These are phyloP conservation scores for Lolium multiflorum DNA, from an alignment of 176 grass and related monocot species.

Conservation along the genomic window DNA sequence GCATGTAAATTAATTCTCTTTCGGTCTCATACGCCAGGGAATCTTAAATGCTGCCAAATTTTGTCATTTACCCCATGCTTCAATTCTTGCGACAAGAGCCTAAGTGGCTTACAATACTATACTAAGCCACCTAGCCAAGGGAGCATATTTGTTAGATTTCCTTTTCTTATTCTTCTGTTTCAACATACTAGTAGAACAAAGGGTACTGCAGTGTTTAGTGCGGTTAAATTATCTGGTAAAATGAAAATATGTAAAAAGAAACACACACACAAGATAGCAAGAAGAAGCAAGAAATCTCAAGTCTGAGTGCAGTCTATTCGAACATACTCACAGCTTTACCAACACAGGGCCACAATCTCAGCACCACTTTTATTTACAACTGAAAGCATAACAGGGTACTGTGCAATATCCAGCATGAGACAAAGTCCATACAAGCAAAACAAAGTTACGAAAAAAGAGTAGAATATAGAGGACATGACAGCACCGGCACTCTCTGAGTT, in stretches of 20 bases:
- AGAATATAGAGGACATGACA: neutral
- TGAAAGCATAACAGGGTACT: neutral
- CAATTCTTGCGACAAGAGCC: constrained; percentile 13
- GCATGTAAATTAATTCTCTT: neutral
- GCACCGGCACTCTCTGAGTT: neutral
- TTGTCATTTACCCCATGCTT: neutral
- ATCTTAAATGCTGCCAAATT: neutral
- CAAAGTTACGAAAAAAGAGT: neutral
- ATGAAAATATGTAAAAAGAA: neutral
- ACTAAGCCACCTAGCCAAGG: neutral
- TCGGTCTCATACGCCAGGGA: neutral
- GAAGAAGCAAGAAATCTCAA: constrained; percentile 12
- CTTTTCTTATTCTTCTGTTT: neutral
- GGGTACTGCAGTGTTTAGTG: neutral
- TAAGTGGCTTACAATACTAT: constrained; percentile 12
- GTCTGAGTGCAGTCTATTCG: neutral
- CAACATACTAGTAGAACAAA: constrained; percentile 6
- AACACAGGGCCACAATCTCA: constrained; percentile 4
- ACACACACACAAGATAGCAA: neutral
- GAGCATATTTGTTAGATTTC: neutral
- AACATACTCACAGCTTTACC: constrained; percentile 14
- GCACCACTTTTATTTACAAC: neutral
- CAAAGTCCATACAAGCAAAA: constrained; percentile 2
- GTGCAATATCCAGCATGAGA: neutral
- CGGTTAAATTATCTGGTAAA: neutral